Evolutionary conservation across 352 stramenopile species (phyloP).

Genomic region (Peronosclerospora sorghi): DNA sequence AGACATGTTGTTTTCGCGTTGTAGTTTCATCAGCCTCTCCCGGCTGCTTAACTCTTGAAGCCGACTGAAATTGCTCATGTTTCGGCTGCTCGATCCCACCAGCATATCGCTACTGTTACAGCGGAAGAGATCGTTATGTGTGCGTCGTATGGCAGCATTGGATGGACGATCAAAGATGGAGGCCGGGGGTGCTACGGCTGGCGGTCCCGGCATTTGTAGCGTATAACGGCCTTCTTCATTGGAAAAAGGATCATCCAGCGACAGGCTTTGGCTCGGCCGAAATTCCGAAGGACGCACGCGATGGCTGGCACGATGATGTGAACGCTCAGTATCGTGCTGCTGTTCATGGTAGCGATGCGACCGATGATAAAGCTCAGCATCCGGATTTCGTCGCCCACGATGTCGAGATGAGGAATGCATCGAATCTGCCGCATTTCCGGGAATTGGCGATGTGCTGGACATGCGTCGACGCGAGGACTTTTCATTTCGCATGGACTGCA

Average conservation of each 20-base stretch:
- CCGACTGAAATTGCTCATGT: slow-evolving; percentile 24
- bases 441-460: slow-evolving; percentile 23
- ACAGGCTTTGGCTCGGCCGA: slow-evolving; percentile 26
- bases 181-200: slow-evolving; percentile 13
- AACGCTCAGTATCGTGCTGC: slow-evolving; percentile 14
- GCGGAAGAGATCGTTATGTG: slow-evolving; percentile 8
- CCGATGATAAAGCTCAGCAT: slow-evolving; percentile 19
- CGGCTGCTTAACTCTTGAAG: slow-evolving; percentile 24
- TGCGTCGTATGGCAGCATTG: slow-evolving; percentile 5
- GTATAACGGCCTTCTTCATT: slow-evolving; percentile 24
- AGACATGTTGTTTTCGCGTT: slow-evolving; percentile 16
- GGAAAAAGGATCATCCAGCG: slow-evolving; percentile 21
- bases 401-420: slow-evolving; percentile 11
- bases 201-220: slow-evolving; percentile 18
- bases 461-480: slow-evolving; percentile 16
- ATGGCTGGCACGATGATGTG: slow-evolving; percentile 16
- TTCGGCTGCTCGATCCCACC: slow-evolving; percentile 2
- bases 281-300: slow-evolving; percentile 28
- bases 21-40: slow-evolving; percentile 18
- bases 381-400: slow-evolving; percentile 8
- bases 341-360: slow-evolving; percentile 17
- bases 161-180: slow-evolving; percentile 59
- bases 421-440: slow-evolving; percentile 10
- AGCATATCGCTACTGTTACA: slow-evolving; percentile 22
- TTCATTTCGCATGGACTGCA: slow-evolving; percentile 56